Percentiles rank a stretch among this genome's conserved stretches.
Conservation (phyloP, 106 monocot species). For the Allium sativum region DNA sequence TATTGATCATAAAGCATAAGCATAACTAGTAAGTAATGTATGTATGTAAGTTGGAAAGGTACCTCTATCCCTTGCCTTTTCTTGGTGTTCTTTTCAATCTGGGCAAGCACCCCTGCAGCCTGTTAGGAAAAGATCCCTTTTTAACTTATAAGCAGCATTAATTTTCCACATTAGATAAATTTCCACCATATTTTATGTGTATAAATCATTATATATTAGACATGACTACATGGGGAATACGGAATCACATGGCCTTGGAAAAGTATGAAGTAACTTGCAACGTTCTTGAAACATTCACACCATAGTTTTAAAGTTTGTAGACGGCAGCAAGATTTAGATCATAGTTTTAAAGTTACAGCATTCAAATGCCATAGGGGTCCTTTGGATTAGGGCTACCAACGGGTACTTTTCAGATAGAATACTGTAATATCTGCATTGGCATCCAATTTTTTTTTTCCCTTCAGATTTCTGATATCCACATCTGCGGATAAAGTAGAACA, state of each 20-base stretch:
- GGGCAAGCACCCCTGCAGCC: slow-evolving; percentile 99
- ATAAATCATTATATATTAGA: not conserved
- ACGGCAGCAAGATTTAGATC: no score
- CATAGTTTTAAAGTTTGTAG: no score
- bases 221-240: not conserved
- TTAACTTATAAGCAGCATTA: not conserved
- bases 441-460: no score
- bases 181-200: no score
- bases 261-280: not conserved
- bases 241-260: not conserved
- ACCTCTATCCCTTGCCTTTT: slow-evolving; percentile 83
- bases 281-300: not conserved
- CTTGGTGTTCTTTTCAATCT: slow-evolving; percentile 86
- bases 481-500: no score
- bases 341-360: no score
- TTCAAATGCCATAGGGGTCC: no score
- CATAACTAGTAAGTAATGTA: not conserved
- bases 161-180: no score
- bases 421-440: no score
- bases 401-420: no score
- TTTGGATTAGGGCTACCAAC: no score
- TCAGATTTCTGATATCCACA: no score
- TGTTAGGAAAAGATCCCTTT: slow-evolving; percentile 15
- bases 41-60: not conserved
- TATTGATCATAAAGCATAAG: not conserved